Base-by-base conservation (phyloP, 768 basidiomycete species). In the Tulasnella sp. region DNA sequence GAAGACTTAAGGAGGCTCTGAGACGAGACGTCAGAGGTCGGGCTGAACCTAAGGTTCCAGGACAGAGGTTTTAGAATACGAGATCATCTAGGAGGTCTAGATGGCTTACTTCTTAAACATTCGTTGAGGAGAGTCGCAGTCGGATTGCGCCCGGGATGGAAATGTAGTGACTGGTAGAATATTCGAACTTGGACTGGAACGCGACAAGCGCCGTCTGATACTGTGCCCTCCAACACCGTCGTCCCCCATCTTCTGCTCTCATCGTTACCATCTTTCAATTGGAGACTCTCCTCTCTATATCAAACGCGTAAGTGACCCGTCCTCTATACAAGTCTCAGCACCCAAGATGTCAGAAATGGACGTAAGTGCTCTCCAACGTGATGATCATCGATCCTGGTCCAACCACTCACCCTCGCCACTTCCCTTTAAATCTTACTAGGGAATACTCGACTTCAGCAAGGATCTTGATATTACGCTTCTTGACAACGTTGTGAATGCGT, bases 1-100 rank as follows among this genome's bases (percentile, higher is more conserved):
- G 94, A 97, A 32, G 90, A 84, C 72, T 98, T 98, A 61, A 97
- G 80, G 41, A 87, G 86, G 11, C 91, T 92, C 65, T 93, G 90
- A 32, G 87, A 84, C 45, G 92, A 79, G 64, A 97, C 83, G 68
- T 99, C 95, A 23, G 85, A 74, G 61, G 74, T 73, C 7, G 74
- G 72, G 53, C 67, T 67, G 69, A 78, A 78, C 65, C 76, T 78
- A 66, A 26, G 48, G 5, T 19, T 32, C 32, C 29, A 51, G 38
- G 42, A 30, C 24, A 34, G 17, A n/a, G 13, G 49, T 5, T 23
- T 23, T 24, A 21, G 47, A 29, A 13, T n/a, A 51, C 13, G 32
- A 15, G 34, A 49, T 11, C 7, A 19, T n/a, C 3, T n/a, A 15
- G n/a, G 44, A 43, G 30, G 17, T 19, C 23, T 27, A 15, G 19